Conservation (phyloP, 2,329 filamentous ascomycete genomes). For the Xylaria sp. region DNA sequence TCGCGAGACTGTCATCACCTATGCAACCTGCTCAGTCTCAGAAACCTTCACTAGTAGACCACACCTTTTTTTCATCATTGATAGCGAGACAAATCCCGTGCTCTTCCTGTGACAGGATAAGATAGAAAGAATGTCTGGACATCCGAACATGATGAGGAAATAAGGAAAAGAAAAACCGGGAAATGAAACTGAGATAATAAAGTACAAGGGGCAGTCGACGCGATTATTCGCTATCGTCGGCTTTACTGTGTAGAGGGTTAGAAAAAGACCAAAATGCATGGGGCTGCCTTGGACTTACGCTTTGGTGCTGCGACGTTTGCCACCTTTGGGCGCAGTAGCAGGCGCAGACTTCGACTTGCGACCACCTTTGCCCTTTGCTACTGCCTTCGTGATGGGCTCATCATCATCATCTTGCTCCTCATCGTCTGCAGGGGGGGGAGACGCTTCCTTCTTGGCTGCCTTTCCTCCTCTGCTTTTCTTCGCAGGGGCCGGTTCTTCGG, state of each 20-base stretch:
- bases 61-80: slow-evolving; percentile 17
- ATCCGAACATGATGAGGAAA: slow-evolving; percentile 8
- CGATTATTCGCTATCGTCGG: slow-evolving; percentile 23
- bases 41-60: not conserved
- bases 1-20: not conserved
- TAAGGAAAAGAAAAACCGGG: slow-evolving; percentile 11
- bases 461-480: slow-evolving; percentile 49
- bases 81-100: not conserved
- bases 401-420: slow-evolving; percentile 44
- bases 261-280: not conserved
- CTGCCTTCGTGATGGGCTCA: slow-evolving; percentile 46
- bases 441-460: slow-evolving; percentile 41
- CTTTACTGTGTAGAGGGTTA: slow-evolving; percentile 15
- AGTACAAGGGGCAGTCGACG: not conserved
- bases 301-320: slow-evolving; percentile 31
- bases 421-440: slow-evolving; percentile 36
- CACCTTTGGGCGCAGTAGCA: slow-evolving; percentile 37
- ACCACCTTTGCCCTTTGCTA: slow-evolving; percentile 47
- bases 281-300: slow-evolving; percentile 18
- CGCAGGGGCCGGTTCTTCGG: slow-evolving; percentile 39
- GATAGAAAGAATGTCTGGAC: not conserved
- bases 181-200: slow-evolving; percentile 14
- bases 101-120: not conserved
- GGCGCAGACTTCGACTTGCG: slow-evolving; percentile 44
- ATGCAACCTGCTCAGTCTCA: slow-evolving; percentile 9